Evolutionary conservation across 2,329 filamentous ascomycete species (phyloP).

Genomic region (Colletotrichum sp.): DNA sequence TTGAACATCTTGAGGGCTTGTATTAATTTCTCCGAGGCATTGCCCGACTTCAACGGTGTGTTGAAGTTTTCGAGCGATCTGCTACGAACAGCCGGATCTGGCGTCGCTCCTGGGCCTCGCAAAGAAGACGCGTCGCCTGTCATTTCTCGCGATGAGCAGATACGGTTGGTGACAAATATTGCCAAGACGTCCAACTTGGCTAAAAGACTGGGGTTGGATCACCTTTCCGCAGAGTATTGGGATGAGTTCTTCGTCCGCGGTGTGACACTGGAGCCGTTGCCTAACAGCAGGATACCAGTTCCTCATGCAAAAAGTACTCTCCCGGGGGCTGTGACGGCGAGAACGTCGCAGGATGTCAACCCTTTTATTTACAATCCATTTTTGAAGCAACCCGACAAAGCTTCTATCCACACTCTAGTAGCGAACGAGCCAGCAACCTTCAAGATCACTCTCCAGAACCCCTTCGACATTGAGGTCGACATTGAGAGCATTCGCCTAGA

Average conservation of each 20-base stretch:
- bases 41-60: conserved; percentile 92
- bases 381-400: conserved; percentile 68
- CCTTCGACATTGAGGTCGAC: conserved; percentile 90
- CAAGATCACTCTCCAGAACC: conserved; percentile 86
- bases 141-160: conserved; percentile 82
- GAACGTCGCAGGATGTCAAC: conserved; percentile 68
- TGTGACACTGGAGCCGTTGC: conserved; percentile 70
- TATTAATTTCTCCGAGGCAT: conserved; percentile 90
- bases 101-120: conserved; percentile 74
- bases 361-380: conserved; percentile 98
- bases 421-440: conserved; percentile 81
- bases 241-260: conserved; percentile 91
- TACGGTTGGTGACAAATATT: conserved; percentile 84
- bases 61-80: conserved; percentile 85
- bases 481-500: conserved; percentile 82
- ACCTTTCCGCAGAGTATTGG: conserved; percentile 88
- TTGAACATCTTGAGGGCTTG: conserved; percentile 87
- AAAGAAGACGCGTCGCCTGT: conserved; percentile 73
- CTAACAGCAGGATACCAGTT: conserved; percentile 66
- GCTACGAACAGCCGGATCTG: conserved; percentile 80
- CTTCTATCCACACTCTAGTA: conserved; percentile 70
- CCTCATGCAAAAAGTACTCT: conserved; percentile 65
- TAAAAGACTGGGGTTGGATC: conserved; percentile 71
- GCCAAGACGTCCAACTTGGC: conserved; percentile 82
- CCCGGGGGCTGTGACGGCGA: conserved; percentile 52